These are phyloP conservation scores for Naematelia encephala DNA, from an alignment of 768 basidiomycete species.

Conservation along the genomic window DNA sequence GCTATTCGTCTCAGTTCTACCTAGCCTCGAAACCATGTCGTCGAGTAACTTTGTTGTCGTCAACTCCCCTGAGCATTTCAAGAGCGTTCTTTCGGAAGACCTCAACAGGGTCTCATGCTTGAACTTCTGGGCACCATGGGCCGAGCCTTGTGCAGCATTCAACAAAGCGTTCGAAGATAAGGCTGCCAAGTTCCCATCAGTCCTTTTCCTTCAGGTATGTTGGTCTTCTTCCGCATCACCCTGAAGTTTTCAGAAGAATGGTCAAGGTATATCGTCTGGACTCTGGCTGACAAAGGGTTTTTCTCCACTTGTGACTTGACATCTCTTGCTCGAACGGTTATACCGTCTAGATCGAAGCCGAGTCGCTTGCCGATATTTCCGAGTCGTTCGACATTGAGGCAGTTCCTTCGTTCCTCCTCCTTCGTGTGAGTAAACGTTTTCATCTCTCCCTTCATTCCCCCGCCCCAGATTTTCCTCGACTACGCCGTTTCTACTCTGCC, in stretches of 20 bases:
- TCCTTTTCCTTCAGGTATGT: slow-evolving; percentile 71
- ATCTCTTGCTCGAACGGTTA: background rate
- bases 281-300: slow-evolving; percentile 6
- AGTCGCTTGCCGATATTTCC: slow-evolving; percentile 65
- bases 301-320: background rate
- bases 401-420: slow-evolving; percentile 78
- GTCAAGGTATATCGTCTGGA: slow-evolving; percentile 53
- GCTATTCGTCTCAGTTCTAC: background rate
- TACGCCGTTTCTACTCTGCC: no score
- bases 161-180: slow-evolving; percentile 72
- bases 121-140: slow-evolving; percentile 94
- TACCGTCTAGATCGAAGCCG: slow-evolving; percentile 47
- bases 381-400: slow-evolving; percentile 89
- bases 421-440: slow-evolving; percentile 63
- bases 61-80: slow-evolving; percentile 67
- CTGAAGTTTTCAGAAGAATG: background rate
- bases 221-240: background rate
- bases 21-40: slow-evolving; percentile 13
- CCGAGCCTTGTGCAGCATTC: slow-evolving; percentile 84
- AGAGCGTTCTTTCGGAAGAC: slow-evolving; percentile 68
- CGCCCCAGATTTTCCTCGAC: no score
- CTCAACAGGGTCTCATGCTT: slow-evolving; percentile 77
- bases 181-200: slow-evolving; percentile 64
- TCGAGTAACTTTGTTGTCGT: slow-evolving; percentile 56
- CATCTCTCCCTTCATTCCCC: background rate